These are phyloP conservation scores for Colletotrichum noveboracense DNA, from an alignment of 2,329 filamentous ascomycete species.

Conservation along the genomic window DNA sequence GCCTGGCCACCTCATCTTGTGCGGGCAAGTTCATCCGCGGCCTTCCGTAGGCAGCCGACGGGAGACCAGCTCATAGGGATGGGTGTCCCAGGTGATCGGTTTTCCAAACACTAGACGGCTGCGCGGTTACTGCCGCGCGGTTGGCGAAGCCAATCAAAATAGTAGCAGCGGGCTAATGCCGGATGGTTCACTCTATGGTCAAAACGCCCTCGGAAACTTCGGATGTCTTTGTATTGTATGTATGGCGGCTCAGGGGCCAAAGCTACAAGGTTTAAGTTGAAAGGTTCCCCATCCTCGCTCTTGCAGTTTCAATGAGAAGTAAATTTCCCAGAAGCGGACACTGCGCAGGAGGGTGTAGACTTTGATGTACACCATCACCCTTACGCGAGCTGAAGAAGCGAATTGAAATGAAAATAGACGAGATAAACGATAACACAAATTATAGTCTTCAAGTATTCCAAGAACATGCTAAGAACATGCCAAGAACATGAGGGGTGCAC, in stretches of 20 bases:
- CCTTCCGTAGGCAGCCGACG: background rate
- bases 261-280: background rate
- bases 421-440: background rate
- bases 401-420: background rate
- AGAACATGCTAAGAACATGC: background rate
- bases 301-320: background rate
- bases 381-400: background rate
- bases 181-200: background rate
- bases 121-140: background rate
- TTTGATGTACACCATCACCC: background rate
- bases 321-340: background rate
- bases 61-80: background rate
- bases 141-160: background rate
- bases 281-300: background rate
- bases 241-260: background rate
- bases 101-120: background rate
- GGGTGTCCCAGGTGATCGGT: background rate
- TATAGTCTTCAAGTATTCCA: background rate
- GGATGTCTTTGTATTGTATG: background rate
- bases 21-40: background rate
- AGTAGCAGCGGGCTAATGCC: background rate
- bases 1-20: background rate
- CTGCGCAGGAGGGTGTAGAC: background rate
- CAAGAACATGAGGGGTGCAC: background rate
- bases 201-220: background rate